Evolutionary conservation across 192 early-diverging fungal species (phyloP).

Genomic region (Haplosporangium gracile): DNA sequence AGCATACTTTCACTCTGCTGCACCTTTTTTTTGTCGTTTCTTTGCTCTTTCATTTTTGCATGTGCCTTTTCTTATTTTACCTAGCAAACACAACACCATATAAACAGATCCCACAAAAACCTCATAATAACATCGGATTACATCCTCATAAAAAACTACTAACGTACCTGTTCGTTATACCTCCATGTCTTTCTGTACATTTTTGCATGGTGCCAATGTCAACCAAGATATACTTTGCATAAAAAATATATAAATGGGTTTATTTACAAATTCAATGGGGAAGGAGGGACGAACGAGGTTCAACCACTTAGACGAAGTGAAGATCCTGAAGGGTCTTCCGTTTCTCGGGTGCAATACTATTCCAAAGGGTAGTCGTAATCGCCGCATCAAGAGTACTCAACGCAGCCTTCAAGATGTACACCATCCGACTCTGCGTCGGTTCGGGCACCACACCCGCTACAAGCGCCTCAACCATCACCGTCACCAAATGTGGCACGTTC

Average conservation of each 20-base stretch:
- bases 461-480: conserved; percentile 70
- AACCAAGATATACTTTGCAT: not conserved
- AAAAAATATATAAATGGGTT: not conserved
- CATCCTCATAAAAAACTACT: not conserved
- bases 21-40: no score
- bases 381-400: conserved; percentile 55
- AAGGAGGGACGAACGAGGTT: no score
- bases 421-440: conserved; percentile 56
- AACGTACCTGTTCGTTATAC: not conserved
- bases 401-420: conserved; percentile 60
- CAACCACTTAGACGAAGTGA: conserved; percentile 16
- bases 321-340: conserved; percentile 55
- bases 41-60: not conserved
- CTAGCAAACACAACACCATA: not conserved
- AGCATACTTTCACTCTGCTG: not conserved
- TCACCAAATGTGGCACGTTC: conserved; percentile 70
- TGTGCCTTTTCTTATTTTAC: not conserved
- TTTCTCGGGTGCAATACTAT: conserved; percentile 62
- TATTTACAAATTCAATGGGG: not conserved
- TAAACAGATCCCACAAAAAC: not conserved
- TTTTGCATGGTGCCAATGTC: no score
- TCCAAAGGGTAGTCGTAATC: conserved; percentile 61
- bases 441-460: conserved; percentile 57
- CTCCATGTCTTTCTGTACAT: not conserved
- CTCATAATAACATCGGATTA: not conserved